phyloP scores from a whole-genome alignment of 2,329 filamentous ascomycete species.

The Pyricularia pennisetigena region DNA sequence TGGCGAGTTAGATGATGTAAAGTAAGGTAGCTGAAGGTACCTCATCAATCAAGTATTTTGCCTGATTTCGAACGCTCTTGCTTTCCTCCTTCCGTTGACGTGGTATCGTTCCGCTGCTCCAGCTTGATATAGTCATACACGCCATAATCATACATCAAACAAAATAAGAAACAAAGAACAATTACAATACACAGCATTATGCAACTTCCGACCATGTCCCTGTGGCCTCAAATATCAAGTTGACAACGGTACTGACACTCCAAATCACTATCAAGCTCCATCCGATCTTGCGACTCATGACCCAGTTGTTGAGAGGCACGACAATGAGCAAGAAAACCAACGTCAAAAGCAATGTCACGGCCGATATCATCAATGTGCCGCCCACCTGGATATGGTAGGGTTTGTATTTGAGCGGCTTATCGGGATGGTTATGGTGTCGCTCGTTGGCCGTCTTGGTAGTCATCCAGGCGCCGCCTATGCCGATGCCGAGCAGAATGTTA shows the following conservation, averaged over 20 bases:
- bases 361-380: conserved; percentile 75
- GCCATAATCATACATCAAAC: not conserved
- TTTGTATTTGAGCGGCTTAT: conserved; percentile 53
- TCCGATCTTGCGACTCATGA: conserved; percentile 74
- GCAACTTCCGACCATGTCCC: conserved; percentile 32
- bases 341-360: conserved; percentile 73
- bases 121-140: not conserved
- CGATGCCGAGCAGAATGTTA: conserved; percentile 91
- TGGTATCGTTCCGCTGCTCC: not conserved
- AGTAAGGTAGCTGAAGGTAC: not conserved
- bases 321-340: conserved; percentile 67
- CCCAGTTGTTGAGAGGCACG: conserved; percentile 80
- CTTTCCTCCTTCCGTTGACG: not conserved
- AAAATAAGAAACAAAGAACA: not conserved
- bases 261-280: conserved; percentile 72
- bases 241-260: conserved; percentile 68
- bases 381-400: conserved; percentile 79
- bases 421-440: conserved; percentile 57
- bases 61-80: not conserved
- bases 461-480: conserved; percentile 84
- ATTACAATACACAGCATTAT: not conserved
- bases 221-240: conserved; percentile 69
- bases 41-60: not conserved
- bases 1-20: not conserved
- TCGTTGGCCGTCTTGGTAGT: conserved; percentile 61